Conservation (phyloP, 108 stramenopile genomes). For the Nitzschia sp. region DNA sequence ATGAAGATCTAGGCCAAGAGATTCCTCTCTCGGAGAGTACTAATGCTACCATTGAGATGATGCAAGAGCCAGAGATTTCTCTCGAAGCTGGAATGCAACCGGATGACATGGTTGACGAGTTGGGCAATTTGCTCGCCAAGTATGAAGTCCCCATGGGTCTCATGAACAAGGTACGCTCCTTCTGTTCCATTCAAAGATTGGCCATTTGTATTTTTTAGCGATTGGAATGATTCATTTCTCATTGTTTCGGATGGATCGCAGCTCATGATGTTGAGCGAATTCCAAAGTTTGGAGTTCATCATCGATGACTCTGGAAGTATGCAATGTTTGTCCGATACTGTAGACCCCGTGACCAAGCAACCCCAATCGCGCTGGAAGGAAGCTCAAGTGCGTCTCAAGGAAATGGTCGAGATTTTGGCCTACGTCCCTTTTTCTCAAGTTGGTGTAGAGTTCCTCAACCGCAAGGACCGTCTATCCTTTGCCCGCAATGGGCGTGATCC, state of each 20-base stretch:
- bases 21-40: conserved; percentile 45
- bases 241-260: too few relatives aligned
- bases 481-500: conserved; percentile 37
- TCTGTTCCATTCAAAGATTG: background rate
- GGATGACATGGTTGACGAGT: conserved; percentile 45
- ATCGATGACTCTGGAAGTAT: conserved; percentile 56
- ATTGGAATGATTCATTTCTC: too few relatives aligned
- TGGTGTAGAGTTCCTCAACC: conserved; percentile 48
- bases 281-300: conserved; percentile 46
- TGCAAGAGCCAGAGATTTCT: conserved; percentile 56
- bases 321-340: conserved; percentile 35
- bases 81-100: conserved; percentile 44
- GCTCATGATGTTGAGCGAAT: conserved; percentile 52
- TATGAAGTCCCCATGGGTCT: conserved; percentile 62
- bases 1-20: conserved; percentile 36
- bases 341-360: conserved; percentile 21
- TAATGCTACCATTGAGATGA: conserved; percentile 53
- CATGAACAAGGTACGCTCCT: conserved; percentile 36
- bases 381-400: conserved; percentile 43
- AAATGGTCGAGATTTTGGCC: conserved; percentile 56
- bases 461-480: conserved; percentile 32
- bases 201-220: too few relatives aligned
- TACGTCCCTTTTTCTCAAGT: conserved; percentile 50
- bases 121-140: conserved; percentile 42
- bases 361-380: conserved; percentile 45